phyloP scores from a whole-genome alignment of 2,329 filamentous ascomycete genomes.

The Penicillium occitanis region DNA sequence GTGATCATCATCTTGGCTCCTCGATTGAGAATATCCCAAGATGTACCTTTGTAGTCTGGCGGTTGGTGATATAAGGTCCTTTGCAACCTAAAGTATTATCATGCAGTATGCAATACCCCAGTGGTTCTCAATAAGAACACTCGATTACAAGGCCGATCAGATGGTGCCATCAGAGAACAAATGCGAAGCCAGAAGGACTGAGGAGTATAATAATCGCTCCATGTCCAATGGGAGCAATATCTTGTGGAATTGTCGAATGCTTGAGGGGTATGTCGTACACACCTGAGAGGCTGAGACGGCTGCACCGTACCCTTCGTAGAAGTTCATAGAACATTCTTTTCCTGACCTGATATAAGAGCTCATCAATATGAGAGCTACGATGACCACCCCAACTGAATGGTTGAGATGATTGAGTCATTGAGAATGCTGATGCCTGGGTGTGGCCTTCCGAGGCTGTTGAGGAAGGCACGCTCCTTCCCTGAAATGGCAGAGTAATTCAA shows the following conservation, averaged over 20 bases:
- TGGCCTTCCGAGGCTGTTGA: constrained; percentile 2
- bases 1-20: neutral
- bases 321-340: neutral
- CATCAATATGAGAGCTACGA: neutral
- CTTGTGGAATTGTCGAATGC: neutral
- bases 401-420: neutral
- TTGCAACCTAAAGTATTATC: neutral
- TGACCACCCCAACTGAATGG: neutral
- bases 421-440: constrained; percentile 1
- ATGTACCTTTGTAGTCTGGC: neutral
- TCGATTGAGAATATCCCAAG: neutral
- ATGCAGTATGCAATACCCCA: neutral
- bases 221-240: neutral
- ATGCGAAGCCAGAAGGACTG: neutral
- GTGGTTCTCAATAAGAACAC: neutral
- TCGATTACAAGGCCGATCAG: neutral
- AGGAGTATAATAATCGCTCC: neutral
- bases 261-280: neutral
- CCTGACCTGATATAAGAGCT: neutral
- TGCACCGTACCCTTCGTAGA: neutral
- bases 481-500: neutral
- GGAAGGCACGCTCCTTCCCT: neutral
- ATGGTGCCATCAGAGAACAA: neutral
- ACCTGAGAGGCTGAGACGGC: neutral
- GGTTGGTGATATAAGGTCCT: neutral